Percentiles rank a stretch among this genome's conserved stretches.
Conservation (phyloP, 306 rosid species). For the Cucurbita moschata region DNA sequence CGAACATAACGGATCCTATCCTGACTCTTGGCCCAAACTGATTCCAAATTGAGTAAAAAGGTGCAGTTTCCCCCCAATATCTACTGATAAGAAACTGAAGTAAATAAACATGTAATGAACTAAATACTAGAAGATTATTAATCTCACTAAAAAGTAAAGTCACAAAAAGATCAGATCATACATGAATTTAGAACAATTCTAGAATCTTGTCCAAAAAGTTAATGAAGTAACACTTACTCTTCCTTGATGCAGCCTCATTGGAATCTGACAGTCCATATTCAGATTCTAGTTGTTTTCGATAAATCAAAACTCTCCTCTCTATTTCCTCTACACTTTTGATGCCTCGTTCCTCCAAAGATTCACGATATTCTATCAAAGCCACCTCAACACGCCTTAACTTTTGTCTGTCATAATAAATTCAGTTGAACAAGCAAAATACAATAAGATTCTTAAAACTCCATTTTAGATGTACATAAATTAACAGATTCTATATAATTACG, state of each 20-base stretch:
- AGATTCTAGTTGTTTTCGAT: conserved; percentile 53
- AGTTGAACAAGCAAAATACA: conserved; percentile 2
- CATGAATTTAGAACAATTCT: not conserved
- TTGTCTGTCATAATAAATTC: conserved; percentile 40
- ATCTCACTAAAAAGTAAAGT: not conserved
- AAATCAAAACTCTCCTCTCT: conserved; percentile 48
- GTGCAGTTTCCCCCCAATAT: not conserved
- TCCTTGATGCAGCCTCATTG: conserved; percentile 51
- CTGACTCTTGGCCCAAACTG: not conserved
- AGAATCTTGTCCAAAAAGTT: not conserved
- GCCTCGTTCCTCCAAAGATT: conserved; percentile 85
- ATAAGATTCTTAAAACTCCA: not conserved
- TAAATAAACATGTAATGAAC: not conserved
- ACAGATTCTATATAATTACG: not conserved
- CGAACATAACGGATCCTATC: not conserved
- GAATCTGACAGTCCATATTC: conserved; percentile 72
- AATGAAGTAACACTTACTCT: conserved; percentile 38
- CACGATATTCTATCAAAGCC: conserved; percentile 87
- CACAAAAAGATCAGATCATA: not conserved
- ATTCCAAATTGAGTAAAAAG: not conserved
- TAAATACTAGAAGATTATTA: not conserved
- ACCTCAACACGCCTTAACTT: conserved; percentile 89
- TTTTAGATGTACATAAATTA: not conserved
- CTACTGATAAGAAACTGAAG: not conserved
- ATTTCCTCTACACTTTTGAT: conserved; percentile 67